Evolutionary conservation across 169 alveolate species (phyloP).

Genomic region (Plasmodium vivax): DNA sequence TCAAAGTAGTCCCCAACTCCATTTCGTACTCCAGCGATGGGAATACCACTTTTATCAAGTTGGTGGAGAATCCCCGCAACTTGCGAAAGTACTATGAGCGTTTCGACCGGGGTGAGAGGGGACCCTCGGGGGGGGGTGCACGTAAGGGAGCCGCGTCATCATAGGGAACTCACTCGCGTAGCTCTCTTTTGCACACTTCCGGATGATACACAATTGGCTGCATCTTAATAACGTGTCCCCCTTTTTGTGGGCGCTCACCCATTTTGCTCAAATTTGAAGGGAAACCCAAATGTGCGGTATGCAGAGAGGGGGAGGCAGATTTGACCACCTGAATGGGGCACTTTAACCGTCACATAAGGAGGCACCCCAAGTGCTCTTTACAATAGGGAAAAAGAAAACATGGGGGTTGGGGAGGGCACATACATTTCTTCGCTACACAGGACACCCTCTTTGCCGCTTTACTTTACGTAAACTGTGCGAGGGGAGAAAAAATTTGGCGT

Average conservation of each 20-base stretch:
- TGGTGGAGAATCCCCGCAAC: conserved; percentile 49
- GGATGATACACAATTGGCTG: not conserved
- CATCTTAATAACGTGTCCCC: not conserved
- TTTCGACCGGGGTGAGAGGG: not conserved
- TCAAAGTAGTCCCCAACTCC: conserved; percentile 64
- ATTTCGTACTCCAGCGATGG: conserved; percentile 67
- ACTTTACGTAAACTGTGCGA: not conserved
- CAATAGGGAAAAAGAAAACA: not conserved
- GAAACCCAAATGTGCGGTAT: not conserved
- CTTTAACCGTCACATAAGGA: not conserved
- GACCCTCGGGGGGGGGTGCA: not conserved
- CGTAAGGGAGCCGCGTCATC: not conserved
- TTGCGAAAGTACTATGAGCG: conserved; percentile 40
- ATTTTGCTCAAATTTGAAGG: not conserved
- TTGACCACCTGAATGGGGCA: not conserved
- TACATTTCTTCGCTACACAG: not conserved
- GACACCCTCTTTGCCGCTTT: not conserved
- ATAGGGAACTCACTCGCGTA: too few relatives aligned
- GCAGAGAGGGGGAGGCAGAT: not conserved
- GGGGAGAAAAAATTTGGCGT: not conserved
- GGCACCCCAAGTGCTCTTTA: not conserved
- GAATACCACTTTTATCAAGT: conserved; percentile 46
- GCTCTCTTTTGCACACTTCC: not conserved
- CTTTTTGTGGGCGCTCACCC: not conserved
- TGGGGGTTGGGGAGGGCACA: not conserved